These are phyloP conservation scores for Chlamydomonas urium DNA, from an alignment of 139 green algal species.

Conservation along the genomic window DNA sequence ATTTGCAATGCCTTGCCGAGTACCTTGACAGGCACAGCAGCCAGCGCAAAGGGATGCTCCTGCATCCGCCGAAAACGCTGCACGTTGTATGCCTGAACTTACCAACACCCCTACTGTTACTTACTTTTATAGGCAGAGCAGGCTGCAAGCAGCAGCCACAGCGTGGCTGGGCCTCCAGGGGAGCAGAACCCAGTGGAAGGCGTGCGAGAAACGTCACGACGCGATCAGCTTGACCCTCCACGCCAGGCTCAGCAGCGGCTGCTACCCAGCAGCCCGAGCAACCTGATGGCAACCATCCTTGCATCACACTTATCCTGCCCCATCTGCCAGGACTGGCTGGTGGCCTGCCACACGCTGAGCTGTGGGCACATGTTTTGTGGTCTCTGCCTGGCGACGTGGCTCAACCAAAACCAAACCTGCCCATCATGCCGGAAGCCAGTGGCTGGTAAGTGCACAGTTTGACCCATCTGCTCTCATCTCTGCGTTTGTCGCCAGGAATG, in stretches of 20 bases:
- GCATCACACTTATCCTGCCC: conserved; percentile 35
- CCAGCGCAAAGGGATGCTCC: no score
- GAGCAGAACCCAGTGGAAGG: no score
- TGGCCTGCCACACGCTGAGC: conserved; percentile 31
- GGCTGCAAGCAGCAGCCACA: background rate
- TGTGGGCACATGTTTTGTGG: conserved; percentile 68
- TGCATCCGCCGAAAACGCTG: no score
- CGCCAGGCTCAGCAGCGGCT: no score
- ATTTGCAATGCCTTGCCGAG: no score
- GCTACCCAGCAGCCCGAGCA: background rate
- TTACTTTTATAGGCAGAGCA: conserved; percentile 7
- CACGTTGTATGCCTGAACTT: no score
- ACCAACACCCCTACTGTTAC: background rate
- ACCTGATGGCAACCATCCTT: conserved; percentile 15
- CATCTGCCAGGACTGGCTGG: conserved; percentile 42
- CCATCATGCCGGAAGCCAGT: conserved; percentile 35
- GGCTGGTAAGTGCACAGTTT: no score
- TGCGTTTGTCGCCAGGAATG: no score
- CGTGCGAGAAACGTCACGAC: no score
- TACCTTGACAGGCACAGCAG: no score
- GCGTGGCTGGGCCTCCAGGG: background rate
- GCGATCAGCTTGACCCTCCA: no score
- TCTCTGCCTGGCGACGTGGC: conserved; percentile 54
- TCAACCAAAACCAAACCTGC: conserved; percentile 35
- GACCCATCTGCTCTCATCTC: no score